phyloP scores from a whole-genome alignment of 768 basidiomycete species.

The Trametes maxima region DNA sequence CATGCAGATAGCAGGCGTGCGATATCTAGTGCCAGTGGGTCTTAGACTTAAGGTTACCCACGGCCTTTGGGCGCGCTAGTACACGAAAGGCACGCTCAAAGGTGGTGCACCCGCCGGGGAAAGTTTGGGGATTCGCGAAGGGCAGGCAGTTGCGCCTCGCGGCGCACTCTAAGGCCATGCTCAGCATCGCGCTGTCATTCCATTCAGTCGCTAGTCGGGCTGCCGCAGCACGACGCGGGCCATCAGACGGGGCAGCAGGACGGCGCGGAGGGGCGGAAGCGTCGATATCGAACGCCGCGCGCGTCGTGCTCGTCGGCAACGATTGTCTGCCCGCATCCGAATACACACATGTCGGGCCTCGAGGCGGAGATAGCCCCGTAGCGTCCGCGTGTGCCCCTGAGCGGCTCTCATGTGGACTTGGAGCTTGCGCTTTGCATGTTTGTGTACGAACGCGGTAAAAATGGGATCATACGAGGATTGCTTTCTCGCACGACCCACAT shows the following conservation, averaged over 20 bases:
- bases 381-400: constrained; percentile 13
- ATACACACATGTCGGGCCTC: constrained; percentile 4
- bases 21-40: neutral
- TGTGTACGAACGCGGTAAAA: too few relatives aligned
- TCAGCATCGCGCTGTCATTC: too few relatives aligned
- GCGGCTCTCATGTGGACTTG: constrained; percentile 1
- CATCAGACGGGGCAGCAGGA: neutral
- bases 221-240: neutral
- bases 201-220: neutral
- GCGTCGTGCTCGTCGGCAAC: neutral
- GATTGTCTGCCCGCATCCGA: neutral
- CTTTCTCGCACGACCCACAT: too few relatives aligned
- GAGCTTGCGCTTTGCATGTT: neutral
- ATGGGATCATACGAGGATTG: neutral
- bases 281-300: neutral
- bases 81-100: neutral
- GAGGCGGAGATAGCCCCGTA: constrained; percentile 16
- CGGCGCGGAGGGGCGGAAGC: neutral
- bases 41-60: neutral
- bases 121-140: too few relatives aligned
- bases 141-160: too few relatives aligned
- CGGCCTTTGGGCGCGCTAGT: neutral
- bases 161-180: too few relatives aligned
- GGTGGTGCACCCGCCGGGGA: neutral
- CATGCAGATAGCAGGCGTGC: neutral